Base-by-base conservation (phyloP, 164 flowering plant species). In the Umbilicus rupestris region DNA sequence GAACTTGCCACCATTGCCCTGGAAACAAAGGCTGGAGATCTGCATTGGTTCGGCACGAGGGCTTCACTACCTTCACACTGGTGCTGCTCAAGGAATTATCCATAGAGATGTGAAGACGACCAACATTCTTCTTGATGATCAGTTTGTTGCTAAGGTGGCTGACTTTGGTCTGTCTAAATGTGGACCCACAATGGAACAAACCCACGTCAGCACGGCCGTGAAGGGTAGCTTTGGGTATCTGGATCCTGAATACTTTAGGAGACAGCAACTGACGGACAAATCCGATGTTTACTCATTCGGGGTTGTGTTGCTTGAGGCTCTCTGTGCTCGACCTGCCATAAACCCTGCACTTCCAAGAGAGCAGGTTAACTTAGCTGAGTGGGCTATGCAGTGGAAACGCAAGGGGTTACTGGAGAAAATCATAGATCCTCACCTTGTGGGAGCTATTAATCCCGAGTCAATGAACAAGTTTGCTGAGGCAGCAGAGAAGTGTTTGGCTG, bases 261-360 rank as follows among this genome's bases (percentile, higher is more conserved):
- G 79, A 62, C 91, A 84, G 66, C 91, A 84, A 62, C 44, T 86
- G 65, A 86, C 91, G 0, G 87, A 84, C 55, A 86, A 86, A 66
- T 86, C 91, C 0, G 91, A 86, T 49, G 91, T 86, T 14, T 87
- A 87, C 77, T 87, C 92, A 2, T 87, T 87, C 47, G 89, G 92
- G 14, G 92, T 87, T 16, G 92, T 87, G 29, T 63, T 87, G 42
- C 75, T 87, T 12, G 92, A 87, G 66, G 84, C 68, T 5, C 31
- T 85, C 2, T 87, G 89, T 55, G 92, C 81, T 1, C 71, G 92
- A 74, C 78, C 89, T 19, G 89, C 87, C 1, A 70, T 87, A 10
- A 78, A 83, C 64, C 92, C 87, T 4, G 74, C 73, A 12, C 69
- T 87, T 7, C 85, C 87, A 4, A 79, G 84, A 65, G 92, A 87